Base-by-base conservation (phyloP, 441 rosid genomes). In the Melastoma candidum region DNA sequence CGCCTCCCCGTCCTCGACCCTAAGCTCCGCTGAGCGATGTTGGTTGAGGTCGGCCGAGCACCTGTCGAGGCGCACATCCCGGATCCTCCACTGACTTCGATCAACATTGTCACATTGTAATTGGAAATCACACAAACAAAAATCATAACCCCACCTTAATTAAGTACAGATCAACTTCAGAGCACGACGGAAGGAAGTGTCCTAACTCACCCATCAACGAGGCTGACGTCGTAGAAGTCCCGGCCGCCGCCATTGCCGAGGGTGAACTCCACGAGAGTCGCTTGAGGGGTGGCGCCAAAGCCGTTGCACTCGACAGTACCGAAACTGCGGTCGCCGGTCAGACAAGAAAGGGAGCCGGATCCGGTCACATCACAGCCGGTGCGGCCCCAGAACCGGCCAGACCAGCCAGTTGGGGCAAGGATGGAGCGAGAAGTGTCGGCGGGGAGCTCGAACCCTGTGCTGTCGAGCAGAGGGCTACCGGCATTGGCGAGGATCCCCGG, bases 371-470 rank as follows among this genome's bases (percentile, higher is more conserved):
- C 63, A 57, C 89, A 82, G 14, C 82, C 73, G 26, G 85, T 82
- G 3, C 89, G 66, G 14, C 66, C 85, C 89, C 85, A 82, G 73
- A 82, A 82, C 0, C 89, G 80, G 46, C 85, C 89, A 47, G 85
- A 79, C 89, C 89, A 82, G 13, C 85, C 89, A 0, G 85, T 74
- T 1, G 83, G 85, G 7, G 84, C 81, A 53, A 67, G 79, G 51
- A 82, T 70, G 9, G 84, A 59, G 70, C 82, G 82, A 2, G 84
- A 69, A 12, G 81, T 47, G 66, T 60, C 84, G 29, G 68, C 63
- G 7, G 75, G 81, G 48, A 82, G 84, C 69, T 82, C 83, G 48
- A 82, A 82, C 1, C 88, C 88, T 3, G 88, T 82, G 65, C 71
- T 82, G 63, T 78, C 76, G 43, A 82, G 83, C 47, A 55, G 48